Conservation (phyloP, 1,284 basidiomycete genomes). For the Dichomitus squalens region DNA sequence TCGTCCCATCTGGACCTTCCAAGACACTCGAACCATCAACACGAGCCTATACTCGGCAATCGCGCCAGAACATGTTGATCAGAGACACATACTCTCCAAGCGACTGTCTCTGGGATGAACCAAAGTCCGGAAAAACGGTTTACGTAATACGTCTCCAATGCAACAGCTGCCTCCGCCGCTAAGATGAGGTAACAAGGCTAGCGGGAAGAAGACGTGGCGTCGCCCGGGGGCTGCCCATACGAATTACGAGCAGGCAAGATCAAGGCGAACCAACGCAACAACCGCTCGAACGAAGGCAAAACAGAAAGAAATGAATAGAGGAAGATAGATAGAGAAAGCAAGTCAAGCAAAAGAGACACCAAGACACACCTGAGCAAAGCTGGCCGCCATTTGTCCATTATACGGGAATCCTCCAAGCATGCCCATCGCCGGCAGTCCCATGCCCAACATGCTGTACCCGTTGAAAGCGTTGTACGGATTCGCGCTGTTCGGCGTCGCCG, state of each 20-base stretch:
- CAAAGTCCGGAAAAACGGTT: not conserved
- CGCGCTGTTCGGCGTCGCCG: conserved; percentile 37
- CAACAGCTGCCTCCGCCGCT: not conserved
- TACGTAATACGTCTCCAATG: conserved; percentile 5
- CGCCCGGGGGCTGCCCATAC: too few relatives aligned
- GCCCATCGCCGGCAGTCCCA: conserved; percentile 71
- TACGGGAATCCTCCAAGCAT: conserved; percentile 72
- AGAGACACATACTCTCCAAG: conserved; percentile 1
- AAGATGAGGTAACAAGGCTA: not conserved
- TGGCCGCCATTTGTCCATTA: conserved; percentile 60
- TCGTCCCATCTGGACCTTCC: not conserved
- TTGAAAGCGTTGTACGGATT: conserved; percentile 55
- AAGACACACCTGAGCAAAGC: conserved; percentile 60
- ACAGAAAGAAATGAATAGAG: too few relatives aligned
- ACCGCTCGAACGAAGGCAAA: too few relatives aligned
- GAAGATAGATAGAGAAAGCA: too few relatives aligned
- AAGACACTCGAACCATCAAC: not conserved
- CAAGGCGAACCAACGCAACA: not conserved
- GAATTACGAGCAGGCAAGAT: not conserved
- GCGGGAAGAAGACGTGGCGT: not conserved
- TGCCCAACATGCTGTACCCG: conserved; percentile 75
- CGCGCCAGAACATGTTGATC: conserved; percentile 8
- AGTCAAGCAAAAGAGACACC: not conserved
- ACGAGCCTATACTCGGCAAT: not conserved
- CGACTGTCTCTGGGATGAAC: not conserved